Evolutionary conservation across 495 filamentous ascomycete genomes (phyloP).

Genomic region (Cairneyella variabilis): DNA sequence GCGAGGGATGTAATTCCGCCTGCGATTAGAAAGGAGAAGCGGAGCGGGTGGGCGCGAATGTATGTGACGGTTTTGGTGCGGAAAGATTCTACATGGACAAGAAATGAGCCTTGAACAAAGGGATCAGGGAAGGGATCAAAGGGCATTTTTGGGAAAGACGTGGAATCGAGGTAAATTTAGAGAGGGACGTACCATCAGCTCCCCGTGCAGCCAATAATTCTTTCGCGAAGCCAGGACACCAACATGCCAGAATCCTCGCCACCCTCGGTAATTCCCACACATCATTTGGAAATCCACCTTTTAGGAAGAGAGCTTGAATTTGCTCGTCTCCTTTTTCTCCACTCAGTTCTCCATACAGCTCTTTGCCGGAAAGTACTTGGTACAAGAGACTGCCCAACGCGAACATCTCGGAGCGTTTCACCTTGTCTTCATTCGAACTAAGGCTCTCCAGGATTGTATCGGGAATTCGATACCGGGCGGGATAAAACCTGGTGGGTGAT

Average conservation of each 20-base stretch:
- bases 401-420: background rate
- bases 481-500: slow-evolving; percentile 1
- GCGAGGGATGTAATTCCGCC: background rate
- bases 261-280: slow-evolving; percentile 1
- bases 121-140: no score
- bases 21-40: slow-evolving; percentile 5
- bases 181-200: background rate
- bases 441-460: background rate
- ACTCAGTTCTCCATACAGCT: background rate
- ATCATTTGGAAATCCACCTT: slow-evolving; percentile 4
- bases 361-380: slow-evolving; percentile 2
- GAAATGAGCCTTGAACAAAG: no score
- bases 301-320: background rate
- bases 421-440: background rate
- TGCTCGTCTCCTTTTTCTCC: background rate
- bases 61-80: background rate
- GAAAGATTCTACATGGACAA: no score
- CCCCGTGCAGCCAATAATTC: slow-evolving; percentile 1
- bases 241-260: slow-evolving; percentile 4
- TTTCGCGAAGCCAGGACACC: slow-evolving; percentile 5
- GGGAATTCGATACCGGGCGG: slow-evolving; percentile 1
- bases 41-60: slow-evolving; percentile 1
- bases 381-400: slow-evolving; percentile 3
- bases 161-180: no score
- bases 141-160: no score